phyloP scores from a whole-genome alignment of 495 filamentous ascomycete genomes.

The Aspergillus nidulans region DNA sequence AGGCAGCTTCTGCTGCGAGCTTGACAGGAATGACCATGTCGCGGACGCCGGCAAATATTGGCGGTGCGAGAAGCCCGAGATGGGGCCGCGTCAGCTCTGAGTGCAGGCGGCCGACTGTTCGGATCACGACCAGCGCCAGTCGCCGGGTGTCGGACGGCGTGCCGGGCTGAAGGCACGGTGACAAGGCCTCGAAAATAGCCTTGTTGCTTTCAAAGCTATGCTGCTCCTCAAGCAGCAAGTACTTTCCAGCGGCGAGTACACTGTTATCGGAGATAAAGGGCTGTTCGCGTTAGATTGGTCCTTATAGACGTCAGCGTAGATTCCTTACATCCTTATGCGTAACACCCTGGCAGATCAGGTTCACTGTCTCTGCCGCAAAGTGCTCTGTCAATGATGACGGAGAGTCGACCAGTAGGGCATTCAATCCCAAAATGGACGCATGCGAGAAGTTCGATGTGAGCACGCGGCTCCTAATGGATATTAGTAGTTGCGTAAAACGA shows the following conservation, averaged over 20 bases:
- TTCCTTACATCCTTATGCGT: conserved; percentile 62
- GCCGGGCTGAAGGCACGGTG: conserved; percentile 69
- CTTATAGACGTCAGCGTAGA: background rate
- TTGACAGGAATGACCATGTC: conserved; percentile 96
- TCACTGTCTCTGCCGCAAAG: conserved; percentile 65
- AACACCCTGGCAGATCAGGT: conserved; percentile 78
- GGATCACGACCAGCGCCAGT: conserved; percentile 80
- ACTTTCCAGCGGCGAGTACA: conserved; percentile 94
- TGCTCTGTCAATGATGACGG: conserved; percentile 60
- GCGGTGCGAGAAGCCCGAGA: conserved; percentile 68
- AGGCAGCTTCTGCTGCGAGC: conserved; percentile 89
- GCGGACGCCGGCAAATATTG: conserved; percentile 84
- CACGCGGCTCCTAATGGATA: conserved; percentile 56
- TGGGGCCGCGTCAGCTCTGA: conserved; percentile 75
- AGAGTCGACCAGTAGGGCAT: conserved; percentile 79
- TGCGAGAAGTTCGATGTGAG: conserved; percentile 66
- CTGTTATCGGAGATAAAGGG: conserved; percentile 82
- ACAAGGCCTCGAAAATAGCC: conserved; percentile 70
- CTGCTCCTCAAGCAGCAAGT: conserved; percentile 61
- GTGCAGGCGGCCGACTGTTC: conserved; percentile 73
- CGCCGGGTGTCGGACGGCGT: conserved; percentile 76
- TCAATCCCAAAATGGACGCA: conserved; percentile 73
- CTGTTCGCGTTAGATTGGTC: conserved; percentile 35
- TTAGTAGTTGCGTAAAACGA: conserved; percentile 8
- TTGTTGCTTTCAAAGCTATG: conserved; percentile 62